Conservation (phyloP, 2,329 filamentous ascomycete genomes). For the Clonostachys solani region DNA sequence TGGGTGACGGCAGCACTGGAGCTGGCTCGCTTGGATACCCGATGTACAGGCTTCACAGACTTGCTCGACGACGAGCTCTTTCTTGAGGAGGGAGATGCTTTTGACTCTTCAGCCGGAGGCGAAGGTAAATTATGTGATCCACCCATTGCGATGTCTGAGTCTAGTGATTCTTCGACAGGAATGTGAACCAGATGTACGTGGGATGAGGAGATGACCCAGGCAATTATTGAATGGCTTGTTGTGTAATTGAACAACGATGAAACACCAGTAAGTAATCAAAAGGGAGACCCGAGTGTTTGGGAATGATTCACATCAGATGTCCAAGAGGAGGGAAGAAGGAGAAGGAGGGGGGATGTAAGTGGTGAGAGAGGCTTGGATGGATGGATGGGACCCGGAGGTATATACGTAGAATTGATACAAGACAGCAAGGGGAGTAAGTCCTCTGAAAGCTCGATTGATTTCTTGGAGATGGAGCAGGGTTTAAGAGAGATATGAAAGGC, state of each 20-base stretch:
- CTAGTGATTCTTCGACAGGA: no score
- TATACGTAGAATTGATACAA: no score
- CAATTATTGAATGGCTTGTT: not conserved
- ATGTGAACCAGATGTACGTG: no score
- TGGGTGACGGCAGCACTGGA: constrained; percentile 25
- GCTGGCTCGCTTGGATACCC: constrained; percentile 45
- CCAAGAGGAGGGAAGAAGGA: not conserved
- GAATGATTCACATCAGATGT: no score
- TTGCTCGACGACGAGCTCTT: constrained; percentile 35
- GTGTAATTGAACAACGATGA: not conserved
- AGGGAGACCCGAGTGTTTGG: no score
- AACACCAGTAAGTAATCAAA: no score
- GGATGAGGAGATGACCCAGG: constrained; percentile 1
- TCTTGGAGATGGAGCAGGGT: no score
- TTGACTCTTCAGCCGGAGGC: constrained; percentile 45
- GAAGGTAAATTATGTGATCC: constrained; percentile 38
- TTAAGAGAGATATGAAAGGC: no score
- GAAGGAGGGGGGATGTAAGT: not conserved
- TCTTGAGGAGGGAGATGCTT: constrained; percentile 27
- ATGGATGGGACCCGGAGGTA: constrained; percentile 1
- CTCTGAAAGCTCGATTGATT: no score
- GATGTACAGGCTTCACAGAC: constrained; percentile 43
- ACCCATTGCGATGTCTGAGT: constrained; percentile 34
- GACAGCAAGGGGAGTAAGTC: no score
- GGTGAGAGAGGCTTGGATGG: constrained; percentile 8